Conservation (phyloP, 768 basidiomycete genomes). For the Termitomyces sp. region DNA sequence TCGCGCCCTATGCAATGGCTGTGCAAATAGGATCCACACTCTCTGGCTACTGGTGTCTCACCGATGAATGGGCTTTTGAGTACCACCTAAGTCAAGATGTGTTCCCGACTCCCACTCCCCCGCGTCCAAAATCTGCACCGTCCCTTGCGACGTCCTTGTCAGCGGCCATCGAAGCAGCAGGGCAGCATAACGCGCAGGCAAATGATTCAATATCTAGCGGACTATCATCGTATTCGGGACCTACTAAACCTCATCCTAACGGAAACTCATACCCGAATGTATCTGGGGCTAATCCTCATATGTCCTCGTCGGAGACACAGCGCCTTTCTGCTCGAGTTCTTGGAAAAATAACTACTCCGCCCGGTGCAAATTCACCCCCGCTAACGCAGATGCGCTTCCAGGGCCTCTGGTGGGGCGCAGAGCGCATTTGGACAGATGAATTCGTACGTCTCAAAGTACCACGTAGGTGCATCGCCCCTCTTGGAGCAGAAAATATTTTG, state of each 20-base stretch:
- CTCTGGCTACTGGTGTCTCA: constrained; percentile 64
- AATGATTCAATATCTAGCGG: constrained; percentile 4
- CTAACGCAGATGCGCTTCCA: constrained; percentile 59
- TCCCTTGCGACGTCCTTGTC: constrained; percentile 28
- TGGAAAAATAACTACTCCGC: constrained; percentile 18
- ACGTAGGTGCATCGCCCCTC: constrained; percentile 62
- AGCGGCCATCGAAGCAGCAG: constrained; percentile 42
- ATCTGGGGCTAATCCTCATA: constrained; percentile 15
- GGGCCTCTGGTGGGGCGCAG: constrained; percentile 88
- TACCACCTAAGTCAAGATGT: constrained; percentile 35
- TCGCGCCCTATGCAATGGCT: constrained; percentile 64
- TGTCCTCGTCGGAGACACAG: constrained; percentile 20
- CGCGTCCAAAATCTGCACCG: constrained; percentile 8
- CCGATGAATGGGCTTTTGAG: constrained; percentile 69
- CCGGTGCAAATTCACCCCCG: constrained; percentile 8
- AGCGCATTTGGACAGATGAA: constrained; percentile 85
- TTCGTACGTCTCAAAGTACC: constrained; percentile 75
- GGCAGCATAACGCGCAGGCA: constrained; percentile 33
- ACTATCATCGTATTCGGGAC: constrained; percentile 3
- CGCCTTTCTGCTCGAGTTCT: constrained; percentile 20
- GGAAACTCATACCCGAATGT: constrained; percentile 11
- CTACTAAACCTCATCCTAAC: background rate
- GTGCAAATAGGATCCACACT: constrained; percentile 66
- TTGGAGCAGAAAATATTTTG: constrained; percentile 55
- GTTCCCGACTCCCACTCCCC: constrained; percentile 13